Conservation (phyloP, 192 early-diverging fungal genomes). For the Linnemannia hyalina region DNA sequence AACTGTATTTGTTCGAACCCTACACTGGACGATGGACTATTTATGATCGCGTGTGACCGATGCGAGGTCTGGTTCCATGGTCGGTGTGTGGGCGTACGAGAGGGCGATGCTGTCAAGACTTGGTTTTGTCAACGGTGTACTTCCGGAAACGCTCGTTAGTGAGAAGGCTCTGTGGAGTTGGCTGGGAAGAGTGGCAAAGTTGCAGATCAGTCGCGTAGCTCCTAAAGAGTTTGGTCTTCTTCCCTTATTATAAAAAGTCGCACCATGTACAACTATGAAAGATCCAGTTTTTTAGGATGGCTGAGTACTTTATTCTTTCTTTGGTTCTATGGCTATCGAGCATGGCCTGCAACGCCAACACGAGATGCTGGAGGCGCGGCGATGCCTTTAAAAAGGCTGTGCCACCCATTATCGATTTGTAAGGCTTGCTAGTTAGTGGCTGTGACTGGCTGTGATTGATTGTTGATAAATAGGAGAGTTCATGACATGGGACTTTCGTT, state of each 20-base stretch:
- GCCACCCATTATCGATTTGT: background rate
- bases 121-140: conserved; percentile 68
- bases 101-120: conserved; percentile 55
- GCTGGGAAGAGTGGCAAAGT: background rate
- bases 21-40: conserved; percentile 69
- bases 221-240: background rate
- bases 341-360: background rate
- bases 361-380: background rate
- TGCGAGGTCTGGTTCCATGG: conserved; percentile 77
- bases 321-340: background rate
- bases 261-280: background rate
- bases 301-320: background rate
- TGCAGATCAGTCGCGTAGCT: background rate
- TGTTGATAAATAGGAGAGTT: background rate
- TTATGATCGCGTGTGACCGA: conserved; percentile 74
- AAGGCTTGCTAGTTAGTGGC: background rate
- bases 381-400: background rate
- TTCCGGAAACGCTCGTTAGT: background rate
- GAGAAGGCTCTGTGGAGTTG: background rate
- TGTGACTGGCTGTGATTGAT: background rate
- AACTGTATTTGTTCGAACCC: conserved; percentile 71
- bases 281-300: background rate
- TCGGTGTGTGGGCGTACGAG: conserved; percentile 63
- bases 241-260: background rate
- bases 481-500: background rate